These are phyloP conservation scores for Ampelocalamus luodianensis DNA, from an alignment of 176 grass and related monocot species.

Conservation along the genomic window DNA sequence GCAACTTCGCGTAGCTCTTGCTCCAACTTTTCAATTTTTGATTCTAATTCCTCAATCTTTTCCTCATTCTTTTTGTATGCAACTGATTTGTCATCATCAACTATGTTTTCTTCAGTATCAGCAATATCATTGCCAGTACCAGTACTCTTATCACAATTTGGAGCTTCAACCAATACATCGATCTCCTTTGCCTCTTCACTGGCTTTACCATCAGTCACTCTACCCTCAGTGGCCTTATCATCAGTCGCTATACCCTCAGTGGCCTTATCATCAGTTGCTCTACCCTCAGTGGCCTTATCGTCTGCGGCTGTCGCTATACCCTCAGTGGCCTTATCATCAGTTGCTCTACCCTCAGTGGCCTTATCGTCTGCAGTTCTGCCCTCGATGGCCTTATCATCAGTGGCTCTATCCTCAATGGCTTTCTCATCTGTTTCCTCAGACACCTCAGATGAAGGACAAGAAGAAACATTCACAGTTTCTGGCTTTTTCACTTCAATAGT, in stretches of 20 bases:
- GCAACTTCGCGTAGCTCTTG: conserved; percentile 81
- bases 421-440: conserved; percentile 68
- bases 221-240: conserved; percentile 36
- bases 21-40: conserved; percentile 67
- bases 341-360: not conserved
- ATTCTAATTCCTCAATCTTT: conserved; percentile 53
- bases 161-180: conserved; percentile 82
- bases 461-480: conserved; percentile 51
- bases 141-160: conserved; percentile 79
- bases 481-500: conserved; percentile 45
- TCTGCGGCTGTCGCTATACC: not conserved
- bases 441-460: conserved; percentile 61
- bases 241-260: conserved; percentile 21
- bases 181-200: conserved; percentile 87
- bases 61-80: conserved; percentile 54
- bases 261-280: not conserved
- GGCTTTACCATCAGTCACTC: conserved; percentile 41
- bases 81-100: conserved; percentile 54
- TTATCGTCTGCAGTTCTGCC: not conserved
- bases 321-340: conserved; percentile 38
- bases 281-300: conserved; percentile 7
- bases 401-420: conserved; percentile 37
- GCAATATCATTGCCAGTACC: conserved; percentile 78
- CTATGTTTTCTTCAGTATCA: conserved; percentile 65
- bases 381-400: conserved; percentile 23